Evolutionary conservation across 352 stramenopile species (phyloP).

Genomic region (Detonula confervacea): DNA sequence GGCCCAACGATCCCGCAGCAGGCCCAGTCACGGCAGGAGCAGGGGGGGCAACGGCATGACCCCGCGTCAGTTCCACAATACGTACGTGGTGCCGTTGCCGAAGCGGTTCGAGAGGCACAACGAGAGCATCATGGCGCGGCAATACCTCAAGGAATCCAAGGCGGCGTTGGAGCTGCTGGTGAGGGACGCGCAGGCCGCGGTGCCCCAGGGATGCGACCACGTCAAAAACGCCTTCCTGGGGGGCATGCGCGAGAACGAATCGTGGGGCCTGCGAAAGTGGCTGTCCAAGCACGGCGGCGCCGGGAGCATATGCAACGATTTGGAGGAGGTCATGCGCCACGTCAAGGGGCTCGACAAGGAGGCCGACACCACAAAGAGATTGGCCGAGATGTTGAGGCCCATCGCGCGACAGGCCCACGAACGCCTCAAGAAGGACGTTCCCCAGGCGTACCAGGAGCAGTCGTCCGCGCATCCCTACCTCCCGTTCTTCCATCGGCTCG

Average conservation of each 20-base stretch:
- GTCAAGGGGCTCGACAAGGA: constrained; percentile 64
- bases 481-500: constrained; percentile 83
- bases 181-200: constrained; percentile 44
- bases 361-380: constrained; percentile 54
- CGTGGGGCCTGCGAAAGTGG: constrained; percentile 84
- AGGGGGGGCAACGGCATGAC: constrained; percentile 44
- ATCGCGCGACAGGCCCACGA: constrained; percentile 63
- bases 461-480: constrained; percentile 81
- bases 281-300: constrained; percentile 76
- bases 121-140: constrained; percentile 53
- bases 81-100: constrained; percentile 69
- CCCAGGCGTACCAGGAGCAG: constrained; percentile 78
- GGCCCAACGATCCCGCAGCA: constrained; percentile 48
- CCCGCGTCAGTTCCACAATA: constrained; percentile 64
- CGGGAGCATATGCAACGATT: constrained; percentile 78
- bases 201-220: constrained; percentile 66
- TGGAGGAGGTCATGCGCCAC: constrained; percentile 69
- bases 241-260: constrained; percentile 85
- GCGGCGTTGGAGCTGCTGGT: constrained; percentile 61
- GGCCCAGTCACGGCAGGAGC: not conserved
- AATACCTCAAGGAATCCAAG: constrained; percentile 51
- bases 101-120: constrained; percentile 70
- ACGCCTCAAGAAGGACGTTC: constrained; percentile 74
- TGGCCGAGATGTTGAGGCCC: constrained; percentile 66
- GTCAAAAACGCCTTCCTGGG: constrained; percentile 83